A percentile compares a stretch with the other conserved stretches of the same genome.
Evolutionary conservation across 2,329 filamentous ascomycete species (phyloP).

Genomic region (Tolypocladium endophyticum): DNA sequence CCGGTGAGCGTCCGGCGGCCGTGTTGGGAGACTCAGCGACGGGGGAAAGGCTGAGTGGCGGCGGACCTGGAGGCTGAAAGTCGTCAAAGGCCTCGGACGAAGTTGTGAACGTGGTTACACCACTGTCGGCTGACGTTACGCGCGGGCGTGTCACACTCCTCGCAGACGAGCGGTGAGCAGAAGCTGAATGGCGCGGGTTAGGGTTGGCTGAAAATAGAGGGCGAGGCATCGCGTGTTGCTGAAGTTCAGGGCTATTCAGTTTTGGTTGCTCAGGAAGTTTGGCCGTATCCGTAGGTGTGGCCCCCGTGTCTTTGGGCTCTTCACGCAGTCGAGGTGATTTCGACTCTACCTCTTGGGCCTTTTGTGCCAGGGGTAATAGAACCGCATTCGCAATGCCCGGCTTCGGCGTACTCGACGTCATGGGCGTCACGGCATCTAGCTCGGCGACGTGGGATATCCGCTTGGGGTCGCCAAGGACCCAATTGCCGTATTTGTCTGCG

Average conservation of each 20-base stretch:
- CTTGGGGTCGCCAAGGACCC: conserved; percentile 34
- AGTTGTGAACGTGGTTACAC: conserved; percentile 20
- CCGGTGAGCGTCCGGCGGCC: conserved; percentile 18
- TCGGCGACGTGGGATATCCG: conserved; percentile 16
- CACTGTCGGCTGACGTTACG: conserved; percentile 18
- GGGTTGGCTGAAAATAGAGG: conserved; percentile 14
- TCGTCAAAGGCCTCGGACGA: conserved; percentile 16
- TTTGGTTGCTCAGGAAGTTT: not conserved
- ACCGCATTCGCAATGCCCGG: conserved; percentile 3
- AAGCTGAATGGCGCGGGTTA: conserved; percentile 10
- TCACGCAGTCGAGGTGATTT: not conserved
- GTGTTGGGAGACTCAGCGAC: conserved; percentile 36
- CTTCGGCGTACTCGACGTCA: conserved; percentile 5
- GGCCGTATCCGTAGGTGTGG: not conserved
- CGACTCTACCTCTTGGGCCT: not conserved
- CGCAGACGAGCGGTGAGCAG: conserved; percentile 9
- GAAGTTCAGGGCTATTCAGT: not conserved
- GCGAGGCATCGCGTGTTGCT: conserved; percentile 5
- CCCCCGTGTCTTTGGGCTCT: not conserved
- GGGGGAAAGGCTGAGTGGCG: conserved; percentile 30
- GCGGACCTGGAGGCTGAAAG: conserved; percentile 8
- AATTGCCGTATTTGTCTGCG: conserved; percentile 42
- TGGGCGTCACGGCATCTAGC: conserved; percentile 10
- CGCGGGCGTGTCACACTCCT: conserved; percentile 13
- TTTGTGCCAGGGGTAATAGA: not conserved